Base-by-base conservation (phyloP, 495 filamentous ascomycete species). In the Daldinia decipiens region DNA sequence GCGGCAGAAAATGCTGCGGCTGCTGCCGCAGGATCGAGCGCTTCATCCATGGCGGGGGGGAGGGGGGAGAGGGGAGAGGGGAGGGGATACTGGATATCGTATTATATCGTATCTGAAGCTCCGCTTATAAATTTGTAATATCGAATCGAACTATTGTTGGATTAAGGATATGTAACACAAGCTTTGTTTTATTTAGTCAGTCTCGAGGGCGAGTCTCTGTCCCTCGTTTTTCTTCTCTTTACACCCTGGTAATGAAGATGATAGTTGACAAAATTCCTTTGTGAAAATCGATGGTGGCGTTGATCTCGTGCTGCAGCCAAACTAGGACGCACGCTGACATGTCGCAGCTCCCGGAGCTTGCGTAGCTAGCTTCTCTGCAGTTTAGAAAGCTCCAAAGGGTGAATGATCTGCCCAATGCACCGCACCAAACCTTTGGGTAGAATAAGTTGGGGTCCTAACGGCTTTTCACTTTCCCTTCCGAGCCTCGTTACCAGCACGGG, bases 41-140 rank as follows among this genome's bases (percentile, higher is more conserved):
- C 76, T 38, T 79, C 77, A 58, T 79, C 77, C 77, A 79, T 79
- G 66, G 64, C 55, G 54, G 9, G 15, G 56, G 29, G 9, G 29
- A 7, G 24, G 19, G 34, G 34, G 36, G 21, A 12, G n/a, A n/a
- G n/a, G n/a, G 54, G 9, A 9, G 56, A 7, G 9, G 29, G 29
- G 24, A 15, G 34, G 34, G 36, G 21, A 12, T 52, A 29, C 12
- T 19, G n/a, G 24, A 17, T 54, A 21, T 12, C 2, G 53, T 32
- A 56, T 11, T 19, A 36, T 56, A 31, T 19, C 31, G 15, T 56
- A 21, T 56, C 53, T 36, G 17, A 56, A 21, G 31, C 31, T 56
- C 29, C 3, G 50, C 50, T 31, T 31, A 24, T 53, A 53, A 53
- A 13, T 31, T 39, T 47, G 27, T 36, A 17, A 50, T 62, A 55